phyloP scores from a whole-genome alignment of 176 grass and related monocot genomes.

The Hordeum marinum region DNA sequence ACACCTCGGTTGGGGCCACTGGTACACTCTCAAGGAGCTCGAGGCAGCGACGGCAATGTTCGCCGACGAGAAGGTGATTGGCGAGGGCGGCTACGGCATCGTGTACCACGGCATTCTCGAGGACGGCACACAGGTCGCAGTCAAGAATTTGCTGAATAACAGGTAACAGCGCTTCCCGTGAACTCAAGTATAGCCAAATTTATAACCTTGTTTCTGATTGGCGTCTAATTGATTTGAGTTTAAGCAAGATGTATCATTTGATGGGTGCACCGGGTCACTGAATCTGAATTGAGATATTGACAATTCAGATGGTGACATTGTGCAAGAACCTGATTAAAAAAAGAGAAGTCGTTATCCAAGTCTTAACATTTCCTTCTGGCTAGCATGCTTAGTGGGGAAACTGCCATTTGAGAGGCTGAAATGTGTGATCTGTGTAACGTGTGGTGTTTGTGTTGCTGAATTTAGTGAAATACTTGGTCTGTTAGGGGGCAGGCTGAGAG shows the following conservation, averaged over 20 bases:
- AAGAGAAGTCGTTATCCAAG: not conserved
- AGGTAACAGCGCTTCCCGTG: slow-evolving; percentile 45
- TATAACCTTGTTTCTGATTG: slow-evolving; percentile 12
- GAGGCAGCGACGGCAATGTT: slow-evolving; percentile 80
- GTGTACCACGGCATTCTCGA: slow-evolving; percentile 89
- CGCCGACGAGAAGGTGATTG: slow-evolving; percentile 82
- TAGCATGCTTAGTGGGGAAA: slow-evolving; percentile 24
- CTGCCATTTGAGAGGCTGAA: slow-evolving; percentile 5
- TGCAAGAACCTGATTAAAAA: slow-evolving; percentile 1
- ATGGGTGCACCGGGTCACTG: slow-evolving; percentile 1
- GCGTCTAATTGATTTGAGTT: slow-evolving; percentile 4
- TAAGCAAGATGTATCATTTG: slow-evolving; percentile 32
- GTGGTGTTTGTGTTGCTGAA: slow-evolving; percentile 18
- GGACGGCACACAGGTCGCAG: slow-evolving; percentile 75
- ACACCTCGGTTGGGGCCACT: slow-evolving; percentile 86
- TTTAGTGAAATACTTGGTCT: slow-evolving; percentile 31
- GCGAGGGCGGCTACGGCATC: slow-evolving; percentile 93
- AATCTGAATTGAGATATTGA: slow-evolving; percentile 32
- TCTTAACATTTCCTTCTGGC: slow-evolving; percentile 1
- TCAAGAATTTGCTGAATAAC: slow-evolving; percentile 92
- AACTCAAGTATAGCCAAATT: not conserved
- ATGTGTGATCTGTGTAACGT: slow-evolving; percentile 1
- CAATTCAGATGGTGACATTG: slow-evolving; percentile 32
- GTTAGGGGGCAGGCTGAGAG: slow-evolving; percentile 91
- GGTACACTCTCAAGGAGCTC: slow-evolving; percentile 97